Base-by-base conservation (phyloP, 495 filamentous ascomycete genomes). In the Aspergillus coremiiformis region DNA sequence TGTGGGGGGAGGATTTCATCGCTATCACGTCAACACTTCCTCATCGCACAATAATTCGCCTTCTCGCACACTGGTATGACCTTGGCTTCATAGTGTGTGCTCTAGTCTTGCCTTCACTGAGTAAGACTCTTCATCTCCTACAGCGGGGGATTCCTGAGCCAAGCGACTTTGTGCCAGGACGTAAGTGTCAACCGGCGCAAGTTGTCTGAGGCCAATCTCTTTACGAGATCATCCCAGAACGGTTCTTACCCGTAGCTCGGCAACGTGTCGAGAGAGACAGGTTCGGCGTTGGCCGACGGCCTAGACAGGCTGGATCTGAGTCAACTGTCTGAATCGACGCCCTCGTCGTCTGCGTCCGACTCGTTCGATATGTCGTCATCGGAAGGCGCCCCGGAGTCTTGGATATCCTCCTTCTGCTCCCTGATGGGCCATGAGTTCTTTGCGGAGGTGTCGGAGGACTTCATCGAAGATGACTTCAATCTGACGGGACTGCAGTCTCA, bases 391-490 rank as follows among this genome's bases (percentile, higher is more conserved):
- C 86, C 87, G 58, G 91, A 95, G 72, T 93, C 89, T 37, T 98
- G 93, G 93, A 97, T 98, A 73, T 85, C 87, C 48, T 92, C 90
- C 44, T 98, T 96, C 69, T 98, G 93, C 74, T 89, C 87, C 26
- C 76, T 97, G 29, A 79, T 96, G 52, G 93, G 93, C 49, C 93
- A 98, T 66, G 93, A 98, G 66, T 98, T 97, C 71, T 98, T 98
- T 66, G 94, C 94, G 45, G 93, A 98, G 69, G 91, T 98, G 37
- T 90, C 89, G 19, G 93, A 98, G 71, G 93, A 98, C 54, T 98
- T 98, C 65, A 97, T 98, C 60, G 93, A 98, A 68, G 93, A 98
- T 82, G 93, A 98, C 66, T 98, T 98, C 75, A 98, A 98, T 71
- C 77, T 98, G 48, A 98, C 93, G 4, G 93, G 93, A 20, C 78